phyloP scores from a whole-genome alignment of 495 filamentous ascomycete genomes.

The Talaromyces proteolyticus region DNA sequence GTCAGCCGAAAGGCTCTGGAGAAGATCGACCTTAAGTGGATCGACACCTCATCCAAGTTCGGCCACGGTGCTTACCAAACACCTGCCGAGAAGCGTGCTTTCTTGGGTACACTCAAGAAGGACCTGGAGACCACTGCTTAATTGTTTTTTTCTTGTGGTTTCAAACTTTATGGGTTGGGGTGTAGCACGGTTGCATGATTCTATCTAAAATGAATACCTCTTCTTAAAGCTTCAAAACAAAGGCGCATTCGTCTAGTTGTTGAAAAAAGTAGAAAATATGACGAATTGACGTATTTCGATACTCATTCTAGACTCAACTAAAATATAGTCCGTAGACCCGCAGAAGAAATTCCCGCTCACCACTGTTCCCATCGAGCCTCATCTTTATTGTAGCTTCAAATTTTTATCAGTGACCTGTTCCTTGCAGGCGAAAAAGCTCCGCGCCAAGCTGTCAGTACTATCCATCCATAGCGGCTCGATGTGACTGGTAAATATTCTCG shows the following conservation, averaged over 20 bases:
- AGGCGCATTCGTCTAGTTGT: background rate
- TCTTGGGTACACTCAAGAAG: constrained; percentile 99
- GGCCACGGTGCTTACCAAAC: constrained; percentile 99
- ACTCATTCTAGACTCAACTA: background rate
- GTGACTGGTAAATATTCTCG: no score
- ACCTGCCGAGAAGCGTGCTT: constrained; percentile 94
- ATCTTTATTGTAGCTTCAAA: no score
- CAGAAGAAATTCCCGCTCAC: no score
- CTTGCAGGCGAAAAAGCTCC: no score
- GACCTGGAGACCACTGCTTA: constrained; percentile 72
- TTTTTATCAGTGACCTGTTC: no score
- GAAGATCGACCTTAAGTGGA: constrained; percentile 99
- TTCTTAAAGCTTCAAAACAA: background rate
- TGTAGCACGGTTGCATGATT: constrained; percentile 7
- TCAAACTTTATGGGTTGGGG: constrained; percentile 9
- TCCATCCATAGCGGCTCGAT: no score
- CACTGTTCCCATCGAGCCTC: no score
- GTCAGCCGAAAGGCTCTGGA: constrained; percentile 90
- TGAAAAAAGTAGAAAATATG: background rate
- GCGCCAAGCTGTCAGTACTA: no score
- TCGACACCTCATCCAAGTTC: constrained; percentile 99
- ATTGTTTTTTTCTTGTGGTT: constrained; percentile 42
- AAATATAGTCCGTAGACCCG: no score
- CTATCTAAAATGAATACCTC: constrained; percentile 6
- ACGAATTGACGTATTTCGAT: background rate